These are phyloP conservation scores for Tillandsia leiboldiana DNA, from an alignment of 176 grass and related monocot genomes.

Conservation along the genomic window DNA sequence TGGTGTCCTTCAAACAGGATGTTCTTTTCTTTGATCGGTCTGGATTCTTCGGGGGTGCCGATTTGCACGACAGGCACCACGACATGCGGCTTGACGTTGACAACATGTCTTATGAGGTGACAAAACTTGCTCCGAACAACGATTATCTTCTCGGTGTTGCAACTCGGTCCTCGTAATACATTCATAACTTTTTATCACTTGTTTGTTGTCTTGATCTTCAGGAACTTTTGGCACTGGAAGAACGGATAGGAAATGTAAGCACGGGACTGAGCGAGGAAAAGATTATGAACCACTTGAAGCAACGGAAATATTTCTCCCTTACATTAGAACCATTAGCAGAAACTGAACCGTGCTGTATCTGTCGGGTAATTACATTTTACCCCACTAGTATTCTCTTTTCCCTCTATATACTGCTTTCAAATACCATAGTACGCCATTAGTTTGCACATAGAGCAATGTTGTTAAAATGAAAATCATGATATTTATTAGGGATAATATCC, in stretches of 20 bases:
- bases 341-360: constrained; percentile 26
- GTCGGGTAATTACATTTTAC: constrained; percentile 14
- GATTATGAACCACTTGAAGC: constrained; percentile 22
- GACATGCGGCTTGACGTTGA: constrained; percentile 32
- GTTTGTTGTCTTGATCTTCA: constrained; percentile 9
- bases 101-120: constrained; percentile 37
- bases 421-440: too few species aligned
- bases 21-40: neutral
- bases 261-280: constrained; percentile 19
- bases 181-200: constrained; percentile 6
- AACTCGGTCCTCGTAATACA: neutral
- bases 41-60: constrained; percentile 21
- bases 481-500: too few species aligned
- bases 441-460: too few species aligned
- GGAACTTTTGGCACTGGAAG: constrained; percentile 30
- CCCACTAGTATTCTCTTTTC: neutral
- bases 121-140: neutral
- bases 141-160: neutral
- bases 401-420: too few species aligned
- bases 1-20: neutral
- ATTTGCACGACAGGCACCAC: constrained; percentile 31
- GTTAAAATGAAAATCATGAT: too few species aligned
- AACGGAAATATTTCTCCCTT: constrained; percentile 14
- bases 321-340: constrained; percentile 11
- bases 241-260: constrained; percentile 30